A percentile compares a stretch with the other conserved stretches of the same genome.
Evolutionary conservation across 495 filamentous ascomycete genomes (phyloP).

Genomic region (Penicillium flavigenum): DNA sequence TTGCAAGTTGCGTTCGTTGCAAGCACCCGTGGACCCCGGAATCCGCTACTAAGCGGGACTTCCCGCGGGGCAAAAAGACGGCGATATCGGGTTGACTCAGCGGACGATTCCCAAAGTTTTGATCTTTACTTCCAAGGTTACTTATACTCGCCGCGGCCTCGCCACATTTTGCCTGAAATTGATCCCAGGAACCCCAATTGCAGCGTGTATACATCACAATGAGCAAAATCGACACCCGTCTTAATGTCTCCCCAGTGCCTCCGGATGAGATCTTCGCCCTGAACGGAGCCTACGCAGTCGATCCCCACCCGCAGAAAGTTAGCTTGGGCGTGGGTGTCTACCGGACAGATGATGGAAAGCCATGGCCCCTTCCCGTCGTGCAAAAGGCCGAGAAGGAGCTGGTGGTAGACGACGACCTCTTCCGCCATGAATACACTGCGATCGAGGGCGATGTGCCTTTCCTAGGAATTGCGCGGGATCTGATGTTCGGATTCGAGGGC

Average conservation of each 20-base stretch:
- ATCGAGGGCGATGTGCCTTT: conserved; percentile 49
- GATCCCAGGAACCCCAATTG: conserved; percentile 7
- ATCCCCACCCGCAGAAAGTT: conserved; percentile 48
- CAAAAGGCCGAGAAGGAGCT: conserved; percentile 45
- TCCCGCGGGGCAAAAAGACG: conserved; percentile 29
- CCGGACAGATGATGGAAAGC: conserved; percentile 53
- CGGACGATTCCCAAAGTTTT: conserved; percentile 6
- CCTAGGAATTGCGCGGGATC: conserved; percentile 42
- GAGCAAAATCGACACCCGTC: conserved; percentile 34
- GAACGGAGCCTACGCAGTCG: conserved; percentile 43
- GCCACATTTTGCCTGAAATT: conserved; percentile 7
- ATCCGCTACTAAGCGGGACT: conserved; percentile 30
- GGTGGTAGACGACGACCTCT: conserved; percentile 37
- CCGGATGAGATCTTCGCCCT: conserved; percentile 52
- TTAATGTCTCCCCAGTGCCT: conserved; percentile 40
- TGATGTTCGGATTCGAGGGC: conserved; percentile 49
- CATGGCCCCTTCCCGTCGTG: conserved; percentile 52
- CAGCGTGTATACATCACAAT: conserved; percentile 23
- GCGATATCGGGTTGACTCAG: conserved; percentile 38
- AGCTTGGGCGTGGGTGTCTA: conserved; percentile 51
- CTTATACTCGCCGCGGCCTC: conserved; percentile 13
- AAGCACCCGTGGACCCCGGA: conserved; percentile 1
- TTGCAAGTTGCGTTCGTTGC: conserved; percentile 4
- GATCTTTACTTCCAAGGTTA: conserved; percentile 7
- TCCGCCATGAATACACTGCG: conserved; percentile 49